phyloP scores from a whole-genome alignment of 495 filamentous ascomycete genomes.

The Hypoxylon trugodes region DNA sequence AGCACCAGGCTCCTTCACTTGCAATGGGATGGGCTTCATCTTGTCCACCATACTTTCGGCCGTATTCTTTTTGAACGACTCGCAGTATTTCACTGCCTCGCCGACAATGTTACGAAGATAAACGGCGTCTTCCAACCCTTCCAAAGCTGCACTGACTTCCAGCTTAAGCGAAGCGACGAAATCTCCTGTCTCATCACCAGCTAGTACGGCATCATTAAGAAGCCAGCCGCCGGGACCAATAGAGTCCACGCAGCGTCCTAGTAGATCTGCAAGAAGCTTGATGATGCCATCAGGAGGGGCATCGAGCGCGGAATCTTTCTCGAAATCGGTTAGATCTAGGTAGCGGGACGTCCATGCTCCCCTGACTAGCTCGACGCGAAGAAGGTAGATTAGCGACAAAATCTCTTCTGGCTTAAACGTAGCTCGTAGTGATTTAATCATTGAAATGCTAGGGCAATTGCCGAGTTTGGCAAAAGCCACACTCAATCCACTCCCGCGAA shows the following conservation, averaged over 20 bases:
- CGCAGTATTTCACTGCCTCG: conserved; percentile 73
- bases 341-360: conserved; percentile 77
- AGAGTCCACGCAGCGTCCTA: conserved; percentile 81
- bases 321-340: conserved; percentile 51
- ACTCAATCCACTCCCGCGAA: conserved; percentile 55
- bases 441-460: conserved; percentile 62
- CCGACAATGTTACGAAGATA: conserved; percentile 72
- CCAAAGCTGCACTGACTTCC: conserved; percentile 78
- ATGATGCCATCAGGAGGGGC: conserved; percentile 64
- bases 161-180: conserved; percentile 73
- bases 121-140: conserved; percentile 76
- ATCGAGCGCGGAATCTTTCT: conserved; percentile 63
- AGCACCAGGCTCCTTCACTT: conserved; percentile 40
- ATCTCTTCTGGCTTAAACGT: conserved; percentile 73
- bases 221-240: conserved; percentile 88
- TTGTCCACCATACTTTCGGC: conserved; percentile 13
- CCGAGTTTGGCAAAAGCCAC: conserved; percentile 71
- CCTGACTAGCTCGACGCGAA: conserved; percentile 69
- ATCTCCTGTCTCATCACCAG: conserved; percentile 63
- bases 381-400: conserved; percentile 74
- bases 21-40: conserved; percentile 38
- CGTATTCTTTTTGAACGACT: conserved; percentile 50
- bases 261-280: conserved; percentile 67
- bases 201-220: conserved; percentile 61
- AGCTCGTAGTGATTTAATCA: conserved; percentile 70